Conservation (phyloP, 192 early-diverging fungal genomes). For the Podila minutissima region DNA sequence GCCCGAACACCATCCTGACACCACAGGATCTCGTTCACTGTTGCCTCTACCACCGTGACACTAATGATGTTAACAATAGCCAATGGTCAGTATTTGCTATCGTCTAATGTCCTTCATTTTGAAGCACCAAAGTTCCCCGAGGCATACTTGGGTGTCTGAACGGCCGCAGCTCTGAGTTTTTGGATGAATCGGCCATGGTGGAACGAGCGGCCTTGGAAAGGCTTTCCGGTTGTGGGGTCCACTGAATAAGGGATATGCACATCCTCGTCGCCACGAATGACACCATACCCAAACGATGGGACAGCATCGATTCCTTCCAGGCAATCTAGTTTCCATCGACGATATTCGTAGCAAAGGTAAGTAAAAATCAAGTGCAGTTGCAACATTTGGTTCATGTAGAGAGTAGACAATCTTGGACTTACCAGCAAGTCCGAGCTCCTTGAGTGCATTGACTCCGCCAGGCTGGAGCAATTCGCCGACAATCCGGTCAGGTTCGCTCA, state of each 20-base stretch:
- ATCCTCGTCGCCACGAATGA: conserved; percentile 68
- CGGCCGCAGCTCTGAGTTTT: conserved; percentile 77
- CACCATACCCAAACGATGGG: conserved; percentile 84
- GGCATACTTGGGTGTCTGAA: conserved; percentile 60
- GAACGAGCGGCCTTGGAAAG: conserved; percentile 76
- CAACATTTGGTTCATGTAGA: conserved; percentile 58
- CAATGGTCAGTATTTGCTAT: not conserved
- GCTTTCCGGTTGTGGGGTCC: conserved; percentile 42
- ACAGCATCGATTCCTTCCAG: conserved; percentile 89
- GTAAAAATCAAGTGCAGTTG: not conserved
- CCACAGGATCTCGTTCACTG: conserved; percentile 72
- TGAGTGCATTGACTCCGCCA: conserved; percentile 86
- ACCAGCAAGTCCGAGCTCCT: conserved; percentile 82
- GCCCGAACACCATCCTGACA: conserved; percentile 53
- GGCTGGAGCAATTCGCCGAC: conserved; percentile 98
- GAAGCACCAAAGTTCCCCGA: not conserved
- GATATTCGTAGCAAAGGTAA: conserved; percentile 67
- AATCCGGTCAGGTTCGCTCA: conserved; percentile 94
- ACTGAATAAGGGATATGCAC: conserved; percentile 74
- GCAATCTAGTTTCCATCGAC: conserved; percentile 75
- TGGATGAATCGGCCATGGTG: conserved; percentile 94
- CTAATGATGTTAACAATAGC: conserved; percentile 39
- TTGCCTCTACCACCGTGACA: conserved; percentile 79
- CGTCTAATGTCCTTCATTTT: not conserved
- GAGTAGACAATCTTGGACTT: conserved; percentile 91